phyloP scores from a whole-genome alignment of 345 rosid species.

The Bruguiera gymnorhiza region DNA sequence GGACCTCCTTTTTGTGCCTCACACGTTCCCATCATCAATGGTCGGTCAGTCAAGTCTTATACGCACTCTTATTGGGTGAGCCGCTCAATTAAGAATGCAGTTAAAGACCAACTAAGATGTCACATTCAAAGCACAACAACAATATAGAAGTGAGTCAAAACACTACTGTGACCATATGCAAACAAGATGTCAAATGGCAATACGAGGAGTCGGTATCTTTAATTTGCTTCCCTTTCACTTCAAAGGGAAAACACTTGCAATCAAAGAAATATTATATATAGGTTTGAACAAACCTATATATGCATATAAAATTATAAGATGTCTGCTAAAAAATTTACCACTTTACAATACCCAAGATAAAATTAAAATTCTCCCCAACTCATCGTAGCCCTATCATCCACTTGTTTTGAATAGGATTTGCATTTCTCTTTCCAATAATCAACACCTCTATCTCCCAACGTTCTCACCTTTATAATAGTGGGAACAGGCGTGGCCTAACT shows the following conservation, averaged over 20 bases:
- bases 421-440: slow-evolving; percentile 10
- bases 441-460: not conserved
- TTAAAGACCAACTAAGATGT: slow-evolving; percentile 12
- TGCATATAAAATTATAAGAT: no score
- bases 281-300: not conserved
- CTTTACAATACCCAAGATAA: no score
- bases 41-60: not conserved
- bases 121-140: slow-evolving; percentile 21
- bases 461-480: slow-evolving; percentile 2
- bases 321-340: no score
- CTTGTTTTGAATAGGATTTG: slow-evolving; percentile 19
- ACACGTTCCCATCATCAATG: not conserved
- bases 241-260: slow-evolving; percentile 17
- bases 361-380: not conserved
- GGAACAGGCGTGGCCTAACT: slow-evolving; percentile 24
- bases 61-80: not conserved
- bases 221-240: slow-evolving; percentile 20
- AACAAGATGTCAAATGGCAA: slow-evolving; percentile 27
- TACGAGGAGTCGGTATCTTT: slow-evolving; percentile 18
- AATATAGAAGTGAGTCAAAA: slow-evolving; percentile 30
- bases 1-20: not conserved
- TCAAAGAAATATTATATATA: slow-evolving; percentile 1
- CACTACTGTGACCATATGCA: slow-evolving; percentile 1
- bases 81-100: slow-evolving; percentile 13
- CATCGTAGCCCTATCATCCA: slow-evolving; percentile 19